Base-by-base conservation (phyloP, 2,329 filamentous ascomycete genomes). In the Sporothrix variecibatus region DNA sequence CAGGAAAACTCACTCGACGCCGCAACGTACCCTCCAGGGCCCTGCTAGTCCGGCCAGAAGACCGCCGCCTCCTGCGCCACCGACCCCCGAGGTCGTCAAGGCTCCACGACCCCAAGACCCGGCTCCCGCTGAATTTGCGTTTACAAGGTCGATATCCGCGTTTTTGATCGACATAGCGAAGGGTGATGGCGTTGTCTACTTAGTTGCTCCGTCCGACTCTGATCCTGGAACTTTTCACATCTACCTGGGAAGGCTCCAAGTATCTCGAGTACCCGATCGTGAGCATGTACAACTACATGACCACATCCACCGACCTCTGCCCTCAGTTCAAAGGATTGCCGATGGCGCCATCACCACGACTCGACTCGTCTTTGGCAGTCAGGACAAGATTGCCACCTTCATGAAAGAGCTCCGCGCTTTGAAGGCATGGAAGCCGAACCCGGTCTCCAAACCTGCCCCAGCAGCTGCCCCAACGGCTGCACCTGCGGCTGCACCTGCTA, bases 201-300 rank as follows among this genome's bases (percentile, higher is more conserved):
- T 77, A 1, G 20, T 76, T 8, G 68, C 40, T 3, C 12, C 62
- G 2, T 56, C 72, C 2, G 46, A 43, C n/a, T 64, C 46, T 0
- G 75, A 74, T 26, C 38, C 69, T 6, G 74, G 75, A 0, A 70
- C 26, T 0, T 28, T 77, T n/a, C 71, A 62, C 5, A 53, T 77
- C 9, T 77, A 71, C 53, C 53, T 77, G 2, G 2, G 71, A 76
- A 11, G 76, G 74, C 7, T 31, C 23, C 1, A 71, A 73, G 15
- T 77, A 77, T 38, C 71, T 77, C 17, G 72, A 76, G 20, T 77
- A 76, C 26, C 68, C 75, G 2, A 23, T 76, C n/a, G 15, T 43
- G 71, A 72, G 60, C 69, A 77, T 77, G 75, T 67, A 65, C 71
- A 76, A 77, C 71, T 77, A 77, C 53, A 72, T 76, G 1, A 56